Evolutionary conservation across 2,329 filamentous ascomycete species (phyloP).

Genomic region (Epichloe gansuensis): DNA sequence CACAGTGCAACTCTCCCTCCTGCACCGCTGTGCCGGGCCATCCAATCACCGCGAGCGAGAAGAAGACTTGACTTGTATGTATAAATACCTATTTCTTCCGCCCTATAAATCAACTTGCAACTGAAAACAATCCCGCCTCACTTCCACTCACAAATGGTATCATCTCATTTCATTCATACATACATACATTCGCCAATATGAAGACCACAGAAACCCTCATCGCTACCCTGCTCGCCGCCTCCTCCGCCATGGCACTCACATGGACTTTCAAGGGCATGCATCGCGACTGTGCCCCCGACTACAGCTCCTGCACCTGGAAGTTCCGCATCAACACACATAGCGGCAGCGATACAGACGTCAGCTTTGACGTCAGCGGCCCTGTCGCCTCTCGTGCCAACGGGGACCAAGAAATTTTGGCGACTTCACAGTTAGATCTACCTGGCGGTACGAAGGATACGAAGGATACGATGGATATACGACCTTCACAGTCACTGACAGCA

Average conservation of each 20-base stretch:
- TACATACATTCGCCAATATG: conserved; percentile 19
- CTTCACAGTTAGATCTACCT: conserved; percentile 27
- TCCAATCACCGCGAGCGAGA: too few species aligned
- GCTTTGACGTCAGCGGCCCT: conserved; percentile 24
- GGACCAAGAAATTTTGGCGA: conserved; percentile 32
- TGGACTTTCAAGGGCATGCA: conserved; percentile 31
- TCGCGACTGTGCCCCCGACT: conserved; percentile 26
- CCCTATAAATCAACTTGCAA: too few species aligned
- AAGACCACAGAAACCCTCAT: conserved; percentile 29
- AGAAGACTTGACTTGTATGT: too few species aligned
- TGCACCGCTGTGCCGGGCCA: too few species aligned
- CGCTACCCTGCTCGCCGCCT: conserved; percentile 21
- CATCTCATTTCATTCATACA: neutral
- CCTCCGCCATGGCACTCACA: conserved; percentile 23
- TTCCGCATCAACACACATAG: conserved; percentile 29
- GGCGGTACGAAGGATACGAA: too few species aligned
- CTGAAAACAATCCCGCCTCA: too few species aligned
- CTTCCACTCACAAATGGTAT: neutral
- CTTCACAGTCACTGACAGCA: conserved; percentile 34
- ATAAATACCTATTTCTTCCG: too few species aligned
- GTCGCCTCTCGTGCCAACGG: conserved; percentile 25
- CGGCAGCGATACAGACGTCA: conserved; percentile 22
- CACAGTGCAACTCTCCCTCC: too few species aligned
- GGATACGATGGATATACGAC: conserved; percentile 18
- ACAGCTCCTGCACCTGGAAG: conserved; percentile 32